phyloP scores from a whole-genome alignment of 352 stramenopile species.

The Stephanocyclus meneghinianus region DNA sequence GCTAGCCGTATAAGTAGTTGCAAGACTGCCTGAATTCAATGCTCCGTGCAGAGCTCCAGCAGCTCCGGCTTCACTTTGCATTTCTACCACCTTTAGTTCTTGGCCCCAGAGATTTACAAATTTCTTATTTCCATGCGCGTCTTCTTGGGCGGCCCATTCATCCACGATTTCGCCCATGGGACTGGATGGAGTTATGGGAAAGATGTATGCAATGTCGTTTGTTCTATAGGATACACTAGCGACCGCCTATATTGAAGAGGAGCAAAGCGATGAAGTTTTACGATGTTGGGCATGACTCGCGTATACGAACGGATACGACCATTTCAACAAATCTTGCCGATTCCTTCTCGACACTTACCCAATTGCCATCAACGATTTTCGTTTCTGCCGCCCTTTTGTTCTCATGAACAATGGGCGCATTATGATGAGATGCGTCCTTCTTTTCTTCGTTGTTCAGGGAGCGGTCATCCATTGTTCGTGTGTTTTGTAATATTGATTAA shows the following conservation, averaged over 20 bases:
- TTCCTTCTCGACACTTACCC: conserved; percentile 22
- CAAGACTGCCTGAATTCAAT: conserved; percentile 84
- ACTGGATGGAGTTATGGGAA: conserved; percentile 73
- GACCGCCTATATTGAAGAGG: conserved; percentile 41
- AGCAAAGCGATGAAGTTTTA: neutral
- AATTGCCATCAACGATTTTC: conserved; percentile 52
- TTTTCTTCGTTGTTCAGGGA: conserved; percentile 12
- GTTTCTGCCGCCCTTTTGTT: conserved; percentile 13
- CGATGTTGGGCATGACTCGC: too few species aligned
- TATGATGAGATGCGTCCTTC: conserved; percentile 8
- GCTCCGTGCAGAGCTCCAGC: conserved; percentile 61
- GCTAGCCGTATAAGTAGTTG: conserved; percentile 89
- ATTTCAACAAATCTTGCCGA: neutral
- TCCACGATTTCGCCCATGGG: conserved; percentile 79
- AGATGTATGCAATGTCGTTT: conserved; percentile 78
- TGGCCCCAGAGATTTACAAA: conserved; percentile 71
- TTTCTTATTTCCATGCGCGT: conserved; percentile 56
- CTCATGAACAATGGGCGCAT: neutral
- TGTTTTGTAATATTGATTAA: neutral
- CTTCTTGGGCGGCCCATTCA: conserved; percentile 58
- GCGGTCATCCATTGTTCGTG: neutral
- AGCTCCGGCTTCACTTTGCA: conserved; percentile 78
- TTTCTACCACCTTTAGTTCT: conserved; percentile 76
- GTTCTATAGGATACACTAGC: conserved; percentile 66
- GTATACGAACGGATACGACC: too few species aligned